Conservation (phyloP, 2,329 filamentous ascomycete genomes). For the Sclerotinia trifoliorum region DNA sequence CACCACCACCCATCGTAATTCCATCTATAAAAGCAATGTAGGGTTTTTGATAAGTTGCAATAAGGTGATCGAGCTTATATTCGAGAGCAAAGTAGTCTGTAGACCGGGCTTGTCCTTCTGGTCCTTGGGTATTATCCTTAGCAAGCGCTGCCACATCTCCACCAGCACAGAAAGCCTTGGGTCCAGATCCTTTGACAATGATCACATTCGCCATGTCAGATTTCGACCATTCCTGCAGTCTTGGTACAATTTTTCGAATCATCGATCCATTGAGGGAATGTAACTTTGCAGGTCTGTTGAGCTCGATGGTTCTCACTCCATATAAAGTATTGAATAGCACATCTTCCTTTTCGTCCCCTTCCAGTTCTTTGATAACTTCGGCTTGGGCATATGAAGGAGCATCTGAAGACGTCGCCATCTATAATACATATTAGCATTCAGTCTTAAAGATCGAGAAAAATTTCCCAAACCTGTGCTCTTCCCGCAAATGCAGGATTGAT, state of each 20-base stretch:
- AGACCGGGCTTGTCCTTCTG: slow-evolving; percentile 70
- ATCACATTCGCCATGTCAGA: slow-evolving; percentile 92
- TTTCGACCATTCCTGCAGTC: slow-evolving; percentile 89
- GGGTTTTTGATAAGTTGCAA: slow-evolving; percentile 90
- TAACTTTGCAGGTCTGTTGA: slow-evolving; percentile 88
- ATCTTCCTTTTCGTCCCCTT: slow-evolving; percentile 78
- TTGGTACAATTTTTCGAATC: slow-evolving; percentile 89
- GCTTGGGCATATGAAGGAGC: slow-evolving; percentile 24
- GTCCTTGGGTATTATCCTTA: slow-evolving; percentile 64
- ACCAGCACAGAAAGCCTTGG: slow-evolving; percentile 85
- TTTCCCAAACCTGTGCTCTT: slow-evolving; percentile 50
- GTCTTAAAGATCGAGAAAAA: slow-evolving; percentile 8
- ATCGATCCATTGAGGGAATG: slow-evolving; percentile 94
- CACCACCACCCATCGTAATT: slow-evolving; percentile 96
- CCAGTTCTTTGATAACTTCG: slow-evolving; percentile 36
- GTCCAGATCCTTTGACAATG: slow-evolving; percentile 85
- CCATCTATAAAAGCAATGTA: slow-evolving; percentile 97
- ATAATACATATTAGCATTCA: slow-evolving; percentile 28
- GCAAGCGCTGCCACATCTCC: slow-evolving; percentile 86
- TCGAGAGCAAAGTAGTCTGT: slow-evolving; percentile 88
- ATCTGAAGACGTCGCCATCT: slow-evolving; percentile 44
- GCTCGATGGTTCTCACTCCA: slow-evolving; percentile 86
- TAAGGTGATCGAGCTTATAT: slow-evolving; percentile 94
- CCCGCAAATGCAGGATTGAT: slow-evolving; percentile 56
- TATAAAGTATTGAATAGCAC: slow-evolving; percentile 88